These are phyloP conservation scores for Starmerella vitae DNA, from an alignment of 805 yeast genomes.

Conservation along the genomic window DNA sequence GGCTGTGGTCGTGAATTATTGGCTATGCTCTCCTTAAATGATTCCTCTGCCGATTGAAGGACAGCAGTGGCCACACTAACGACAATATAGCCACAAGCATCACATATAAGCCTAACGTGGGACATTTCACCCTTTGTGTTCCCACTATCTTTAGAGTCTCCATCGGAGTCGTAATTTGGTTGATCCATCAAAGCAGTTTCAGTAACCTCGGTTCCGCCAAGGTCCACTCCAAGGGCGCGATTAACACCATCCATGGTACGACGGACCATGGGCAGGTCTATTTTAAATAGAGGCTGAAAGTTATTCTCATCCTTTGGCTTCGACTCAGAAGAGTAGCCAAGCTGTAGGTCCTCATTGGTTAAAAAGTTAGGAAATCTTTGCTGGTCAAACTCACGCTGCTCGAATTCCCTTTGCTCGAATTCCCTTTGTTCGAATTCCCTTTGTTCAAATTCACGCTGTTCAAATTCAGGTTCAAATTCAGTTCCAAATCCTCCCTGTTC, in stretches of 20 bases:
- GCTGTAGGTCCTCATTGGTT: no score
- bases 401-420: no score
- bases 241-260: constrained; percentile 20
- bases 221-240: constrained; percentile 17
- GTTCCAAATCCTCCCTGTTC: no score
- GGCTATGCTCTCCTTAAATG: constrained; percentile 17
- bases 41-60: constrained; percentile 24
- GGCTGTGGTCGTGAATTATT: constrained; percentile 5
- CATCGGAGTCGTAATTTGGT: constrained; percentile 3
- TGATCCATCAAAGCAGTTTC: constrained; percentile 14
- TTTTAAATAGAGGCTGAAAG: constrained; percentile 10
- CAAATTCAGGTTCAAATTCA: no score
- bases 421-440: no score
- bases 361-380: no score
- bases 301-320: no score
- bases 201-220: constrained; percentile 19
- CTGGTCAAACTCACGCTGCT: no score
- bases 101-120: constrained; percentile 53
- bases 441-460: no score
- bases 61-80: constrained; percentile 52
- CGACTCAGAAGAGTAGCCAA: no score
- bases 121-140: constrained; percentile 19
- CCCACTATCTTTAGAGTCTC: constrained; percentile 4
- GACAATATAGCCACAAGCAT: constrained; percentile 75
- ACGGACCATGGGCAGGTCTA: constrained; percentile 15